Percentiles rank a stretch among this genome's conserved stretches.
Conservation (phyloP, 352 stramenopile species). For the Phytophthora pluvialis region DNA sequence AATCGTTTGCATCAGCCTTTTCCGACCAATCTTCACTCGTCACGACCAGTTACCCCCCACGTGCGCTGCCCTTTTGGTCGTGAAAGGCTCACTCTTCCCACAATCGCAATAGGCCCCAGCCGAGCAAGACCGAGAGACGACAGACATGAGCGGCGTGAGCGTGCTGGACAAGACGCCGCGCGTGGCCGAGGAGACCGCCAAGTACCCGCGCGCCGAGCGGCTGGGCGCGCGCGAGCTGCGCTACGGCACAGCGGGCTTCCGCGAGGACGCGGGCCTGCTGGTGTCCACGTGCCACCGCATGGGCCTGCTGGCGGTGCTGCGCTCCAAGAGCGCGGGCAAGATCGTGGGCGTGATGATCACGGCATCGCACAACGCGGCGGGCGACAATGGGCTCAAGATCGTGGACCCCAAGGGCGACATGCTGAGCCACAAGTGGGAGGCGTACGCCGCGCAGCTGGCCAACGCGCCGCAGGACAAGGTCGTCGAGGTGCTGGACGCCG, state of each 20-base stretch:
- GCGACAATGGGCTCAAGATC: constrained; percentile 96
- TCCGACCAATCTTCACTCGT: constrained; percentile 8
- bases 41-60: constrained; percentile 1
- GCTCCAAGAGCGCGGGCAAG: constrained; percentile 80
- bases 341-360: constrained; percentile 95
- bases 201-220: constrained; percentile 62
- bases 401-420: constrained; percentile 94
- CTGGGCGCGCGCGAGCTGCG: constrained; percentile 54
- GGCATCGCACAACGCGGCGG: constrained; percentile 92
- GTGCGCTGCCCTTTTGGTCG: constrained; percentile 1
- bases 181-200: constrained; percentile 78
- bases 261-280: constrained; percentile 91
- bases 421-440: constrained; percentile 92
- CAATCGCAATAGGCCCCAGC: constrained; percentile 24
- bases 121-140: constrained; percentile 19
- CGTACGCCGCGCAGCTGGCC: constrained; percentile 81
- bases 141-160: constrained; percentile 52
- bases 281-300: constrained; percentile 93
- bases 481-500: constrained; percentile 78
- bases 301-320: constrained; percentile 86
- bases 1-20: background rate
- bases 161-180: constrained; percentile 82
- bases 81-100: constrained; percentile 1
- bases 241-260: constrained; percentile 97
- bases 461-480: constrained; percentile 86